These are phyloP conservation scores for Leishmania arabica DNA, from an alignment of 208 protist genomes.

Conservation along the genomic window DNA sequence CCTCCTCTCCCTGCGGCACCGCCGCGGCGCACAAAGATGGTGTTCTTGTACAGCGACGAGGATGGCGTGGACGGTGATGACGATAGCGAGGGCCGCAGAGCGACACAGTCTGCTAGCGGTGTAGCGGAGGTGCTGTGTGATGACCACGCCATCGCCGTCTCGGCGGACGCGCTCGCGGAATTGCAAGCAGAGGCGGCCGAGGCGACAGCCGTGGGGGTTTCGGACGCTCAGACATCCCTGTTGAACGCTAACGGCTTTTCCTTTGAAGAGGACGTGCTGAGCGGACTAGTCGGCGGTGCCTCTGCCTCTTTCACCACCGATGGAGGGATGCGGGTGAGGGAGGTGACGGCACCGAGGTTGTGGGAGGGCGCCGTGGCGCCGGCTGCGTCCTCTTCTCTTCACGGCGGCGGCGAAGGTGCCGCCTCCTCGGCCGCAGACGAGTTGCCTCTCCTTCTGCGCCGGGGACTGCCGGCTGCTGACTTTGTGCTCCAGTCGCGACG, in stretches of 20 bases:
- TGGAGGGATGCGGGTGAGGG: slow-evolving; percentile 22
- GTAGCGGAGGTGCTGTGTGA: slow-evolving; percentile 15
- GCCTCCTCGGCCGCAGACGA: background rate
- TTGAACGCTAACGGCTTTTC: background rate
- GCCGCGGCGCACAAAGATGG: slow-evolving; percentile 46
- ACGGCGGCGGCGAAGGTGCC: background rate
- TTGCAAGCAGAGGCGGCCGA: slow-evolving; percentile 29
- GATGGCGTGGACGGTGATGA: slow-evolving; percentile 65
- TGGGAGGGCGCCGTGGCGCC: slow-evolving; percentile 21
- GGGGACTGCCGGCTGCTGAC: slow-evolving; percentile 18
- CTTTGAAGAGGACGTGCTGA: slow-evolving; percentile 37
- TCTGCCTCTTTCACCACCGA: background rate
- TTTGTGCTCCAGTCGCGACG: slow-evolving; percentile 35
- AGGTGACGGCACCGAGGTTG: slow-evolving; percentile 42
- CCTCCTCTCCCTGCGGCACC: background rate
- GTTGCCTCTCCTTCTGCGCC: slow-evolving; percentile 20
- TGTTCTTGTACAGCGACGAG: slow-evolving; percentile 84
- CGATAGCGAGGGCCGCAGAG: slow-evolving; percentile 9
- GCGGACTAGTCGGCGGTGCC: slow-evolving; percentile 6
- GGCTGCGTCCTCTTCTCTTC: background rate
- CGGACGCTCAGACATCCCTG: background rate
- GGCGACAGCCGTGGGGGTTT: background rate
- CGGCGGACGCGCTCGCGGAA: slow-evolving; percentile 37
- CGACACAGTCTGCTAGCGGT: background rate
- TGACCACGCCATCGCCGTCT: slow-evolving; percentile 24